phyloP scores from a whole-genome alignment of 2,329 filamentous ascomycete genomes.

The Zasmidium citrigriseum region DNA sequence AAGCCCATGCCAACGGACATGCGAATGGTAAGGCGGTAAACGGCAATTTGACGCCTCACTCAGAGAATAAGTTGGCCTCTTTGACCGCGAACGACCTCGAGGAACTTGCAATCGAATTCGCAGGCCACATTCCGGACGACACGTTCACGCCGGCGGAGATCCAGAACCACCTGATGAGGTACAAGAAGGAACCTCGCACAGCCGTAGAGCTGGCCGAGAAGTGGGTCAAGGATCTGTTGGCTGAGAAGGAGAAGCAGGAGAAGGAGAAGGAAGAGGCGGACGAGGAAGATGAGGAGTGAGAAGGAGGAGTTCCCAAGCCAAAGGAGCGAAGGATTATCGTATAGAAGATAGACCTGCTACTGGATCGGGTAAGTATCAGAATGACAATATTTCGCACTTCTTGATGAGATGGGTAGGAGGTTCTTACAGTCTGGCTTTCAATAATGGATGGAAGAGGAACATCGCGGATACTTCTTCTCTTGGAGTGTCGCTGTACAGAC shows the following conservation, averaged over 20 bases:
- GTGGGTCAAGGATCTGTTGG: conserved; percentile 43
- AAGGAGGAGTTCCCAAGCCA: not conserved
- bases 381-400: no score
- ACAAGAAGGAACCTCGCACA: conserved; percentile 50
- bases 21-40: not conserved
- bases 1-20: conserved; percentile 16
- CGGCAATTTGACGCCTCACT: no score
- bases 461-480: no score
- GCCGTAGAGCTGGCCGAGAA: conserved; percentile 46
- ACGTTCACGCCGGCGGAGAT: conserved; percentile 56
- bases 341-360: not conserved
- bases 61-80: conserved; percentile 13
- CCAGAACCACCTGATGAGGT: conserved; percentile 53
- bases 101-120: conserved; percentile 48
- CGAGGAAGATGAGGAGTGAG: conserved; percentile 7
- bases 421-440: no score
- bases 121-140: conserved; percentile 46
- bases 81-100: conserved; percentile 35
- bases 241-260: conserved; percentile 27
- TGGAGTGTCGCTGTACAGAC: no score
- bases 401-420: no score
- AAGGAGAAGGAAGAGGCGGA: conserved; percentile 13
- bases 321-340: no score
- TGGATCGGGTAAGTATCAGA: no score
- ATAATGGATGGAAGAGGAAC: no score